Evolutionary conservation across 306 rosid genomes (phyloP).

Genomic region (Coriaria nepalensis): DNA sequence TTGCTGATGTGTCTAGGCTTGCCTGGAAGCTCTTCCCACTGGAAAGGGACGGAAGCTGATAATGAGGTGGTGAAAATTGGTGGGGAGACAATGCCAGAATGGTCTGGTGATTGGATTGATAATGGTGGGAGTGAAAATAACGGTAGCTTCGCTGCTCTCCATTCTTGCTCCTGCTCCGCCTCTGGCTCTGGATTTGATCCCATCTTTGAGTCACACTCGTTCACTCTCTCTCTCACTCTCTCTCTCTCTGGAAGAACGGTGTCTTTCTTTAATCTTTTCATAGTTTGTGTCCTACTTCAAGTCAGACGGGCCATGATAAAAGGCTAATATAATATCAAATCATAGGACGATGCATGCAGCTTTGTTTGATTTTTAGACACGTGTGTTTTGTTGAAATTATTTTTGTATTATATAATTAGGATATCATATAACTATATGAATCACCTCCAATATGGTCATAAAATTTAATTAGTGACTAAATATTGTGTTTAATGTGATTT

Average conservation of each 20-base stretch:
- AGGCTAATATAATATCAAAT: too few species aligned
- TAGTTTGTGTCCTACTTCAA: too few species aligned
- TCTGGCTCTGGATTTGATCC: not conserved
- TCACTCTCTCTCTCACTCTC: not conserved
- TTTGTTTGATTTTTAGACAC: too few species aligned
- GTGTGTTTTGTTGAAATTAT: too few species aligned
- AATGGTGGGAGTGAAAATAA: conserved; percentile 4
- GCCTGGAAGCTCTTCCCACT: conserved; percentile 12
- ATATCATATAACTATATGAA: too few species aligned
- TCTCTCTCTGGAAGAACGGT: not conserved
- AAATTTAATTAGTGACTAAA: too few species aligned
- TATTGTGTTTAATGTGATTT: too few species aligned
- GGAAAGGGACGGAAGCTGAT: conserved; percentile 13
- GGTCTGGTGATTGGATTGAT: conserved; percentile 9
- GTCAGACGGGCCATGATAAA: too few species aligned
- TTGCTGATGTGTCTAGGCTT: conserved; percentile 1
- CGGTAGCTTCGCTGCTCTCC: conserved; percentile 8
- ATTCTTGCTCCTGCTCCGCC: not conserved
- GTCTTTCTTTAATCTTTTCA: not conserved
- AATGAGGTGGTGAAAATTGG: not conserved
- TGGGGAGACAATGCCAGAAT: conserved; percentile 6
- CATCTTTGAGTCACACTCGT: conserved; percentile 2
- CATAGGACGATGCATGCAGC: too few species aligned
- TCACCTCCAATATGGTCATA: too few species aligned
- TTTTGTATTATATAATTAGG: too few species aligned